These are phyloP conservation scores for Ogataea henricii DNA, from an alignment of 805 yeast genomes.

Conservation along the genomic window DNA sequence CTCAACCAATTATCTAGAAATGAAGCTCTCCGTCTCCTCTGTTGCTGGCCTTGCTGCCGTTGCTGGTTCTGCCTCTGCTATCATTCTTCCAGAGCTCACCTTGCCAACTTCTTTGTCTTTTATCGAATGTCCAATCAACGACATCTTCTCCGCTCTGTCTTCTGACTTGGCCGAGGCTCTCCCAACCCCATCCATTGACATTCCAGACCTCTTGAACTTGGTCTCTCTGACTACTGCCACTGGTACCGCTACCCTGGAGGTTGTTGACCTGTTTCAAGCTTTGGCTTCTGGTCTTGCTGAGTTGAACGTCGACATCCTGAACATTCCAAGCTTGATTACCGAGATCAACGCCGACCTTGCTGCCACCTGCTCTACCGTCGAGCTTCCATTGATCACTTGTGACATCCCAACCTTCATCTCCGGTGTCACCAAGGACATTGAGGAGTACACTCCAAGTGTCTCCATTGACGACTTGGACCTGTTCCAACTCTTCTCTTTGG, in stretches of 20 bases:
- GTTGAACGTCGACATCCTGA: background rate
- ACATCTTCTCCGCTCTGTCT: background rate
- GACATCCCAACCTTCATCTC: background rate
- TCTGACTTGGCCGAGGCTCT: background rate
- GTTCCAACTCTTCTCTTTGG: background rate
- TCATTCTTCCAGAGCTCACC: background rate
- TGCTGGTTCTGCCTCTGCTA: background rate
- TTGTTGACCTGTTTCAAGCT: background rate
- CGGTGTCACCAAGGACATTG: background rate
- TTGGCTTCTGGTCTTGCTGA: background rate
- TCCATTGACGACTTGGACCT: background rate
- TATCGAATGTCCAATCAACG: background rate
- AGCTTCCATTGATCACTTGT: background rate
- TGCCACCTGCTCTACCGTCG: background rate
- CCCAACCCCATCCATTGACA: background rate
- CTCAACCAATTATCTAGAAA: no score
- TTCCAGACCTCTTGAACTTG: background rate
- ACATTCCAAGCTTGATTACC: background rate
- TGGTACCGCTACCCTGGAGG: background rate
- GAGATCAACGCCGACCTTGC: background rate
- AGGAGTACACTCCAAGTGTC: background rate
- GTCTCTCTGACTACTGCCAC: background rate
- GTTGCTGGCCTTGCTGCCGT: background rate
- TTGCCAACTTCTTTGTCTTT: background rate
- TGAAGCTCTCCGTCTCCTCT: background rate